Evolutionary conservation across 1,139 yeast species (phyloP).

Genomic region (Yamadazyma oceani): DNA sequence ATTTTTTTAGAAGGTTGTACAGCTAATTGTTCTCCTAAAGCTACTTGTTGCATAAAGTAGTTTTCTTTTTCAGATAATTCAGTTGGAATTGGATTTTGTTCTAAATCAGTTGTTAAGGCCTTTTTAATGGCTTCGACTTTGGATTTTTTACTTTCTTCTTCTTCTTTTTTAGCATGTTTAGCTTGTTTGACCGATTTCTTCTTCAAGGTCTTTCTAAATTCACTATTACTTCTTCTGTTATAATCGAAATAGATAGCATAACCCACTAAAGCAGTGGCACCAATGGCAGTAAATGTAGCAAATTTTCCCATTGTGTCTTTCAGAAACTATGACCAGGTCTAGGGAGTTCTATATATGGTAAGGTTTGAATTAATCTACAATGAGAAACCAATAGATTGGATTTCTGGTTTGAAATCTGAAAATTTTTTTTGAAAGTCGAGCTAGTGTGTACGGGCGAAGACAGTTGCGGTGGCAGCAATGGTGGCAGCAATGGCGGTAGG

Average conservation of each 20-base stretch:
- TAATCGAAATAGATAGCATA: conserved; percentile 91
- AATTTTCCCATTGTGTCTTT: conserved; percentile 33
- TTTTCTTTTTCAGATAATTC: conserved; percentile 68
- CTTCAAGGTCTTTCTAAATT: conserved; percentile 75
- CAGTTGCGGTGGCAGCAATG: too few relatives aligned
- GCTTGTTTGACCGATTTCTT: conserved; percentile 60
- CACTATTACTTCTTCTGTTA: conserved; percentile 78
- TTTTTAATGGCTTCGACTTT: conserved; percentile 61
- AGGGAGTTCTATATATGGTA: too few relatives aligned
- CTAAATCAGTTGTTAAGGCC: conserved; percentile 63
- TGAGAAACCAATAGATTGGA: too few relatives aligned
- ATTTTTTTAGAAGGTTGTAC: conserved; percentile 58
- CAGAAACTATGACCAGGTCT: too few relatives aligned
- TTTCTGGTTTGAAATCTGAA: too few relatives aligned
- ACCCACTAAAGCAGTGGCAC: conserved; percentile 59
- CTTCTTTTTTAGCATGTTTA: conserved; percentile 55
- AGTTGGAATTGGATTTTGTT: conserved; percentile 73
- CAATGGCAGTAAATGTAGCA: conserved; percentile 52
- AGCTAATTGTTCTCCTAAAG: conserved; percentile 76
- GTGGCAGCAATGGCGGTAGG: too few relatives aligned
- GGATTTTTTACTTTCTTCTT: conserved; percentile 59
- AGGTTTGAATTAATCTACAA: too few relatives aligned
- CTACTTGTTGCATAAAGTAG: conserved; percentile 80
- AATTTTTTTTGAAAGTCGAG: too few relatives aligned
- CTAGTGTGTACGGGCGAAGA: too few relatives aligned